These are phyloP conservation scores for Drosera capensis DNA, from an alignment of 148 eudicot genomes.

Conservation along the genomic window DNA sequence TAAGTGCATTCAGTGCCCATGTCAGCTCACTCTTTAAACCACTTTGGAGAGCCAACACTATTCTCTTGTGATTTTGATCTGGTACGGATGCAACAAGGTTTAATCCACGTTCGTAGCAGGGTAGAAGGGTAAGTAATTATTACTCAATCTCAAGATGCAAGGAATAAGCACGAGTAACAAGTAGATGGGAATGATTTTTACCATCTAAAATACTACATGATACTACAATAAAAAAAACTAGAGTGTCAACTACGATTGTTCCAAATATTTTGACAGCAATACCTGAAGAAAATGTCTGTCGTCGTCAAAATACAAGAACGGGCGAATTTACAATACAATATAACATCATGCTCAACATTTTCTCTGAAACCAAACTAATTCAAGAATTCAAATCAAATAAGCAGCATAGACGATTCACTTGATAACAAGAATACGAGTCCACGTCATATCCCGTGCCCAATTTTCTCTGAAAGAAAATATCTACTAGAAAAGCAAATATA, in stretches of 20 bases:
- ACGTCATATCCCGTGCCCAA: not conserved
- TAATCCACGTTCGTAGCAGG: not conserved
- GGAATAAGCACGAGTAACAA: not conserved
- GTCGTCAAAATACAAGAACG: not conserved
- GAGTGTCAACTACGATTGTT: not conserved
- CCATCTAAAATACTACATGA: no score
- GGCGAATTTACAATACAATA: not conserved
- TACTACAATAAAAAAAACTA: no score
- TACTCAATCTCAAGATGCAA: not conserved
- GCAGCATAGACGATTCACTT: not conserved
- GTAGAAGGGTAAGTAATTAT: not conserved
- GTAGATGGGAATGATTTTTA: no score
- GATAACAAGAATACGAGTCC: not conserved
- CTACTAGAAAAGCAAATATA: not conserved
- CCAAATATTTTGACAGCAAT: not conserved
- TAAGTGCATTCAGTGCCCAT: conserved; percentile 86
- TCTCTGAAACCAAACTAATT: conserved; percentile 1
- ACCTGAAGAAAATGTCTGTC: not conserved
- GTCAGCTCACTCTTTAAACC: conserved; percentile 92
- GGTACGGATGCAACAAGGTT: conserved; percentile 6
- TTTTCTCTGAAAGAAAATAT: not conserved
- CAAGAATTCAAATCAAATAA: not conserved
- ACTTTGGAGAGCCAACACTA: conserved; percentile 92
- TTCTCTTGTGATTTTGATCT: conserved; percentile 93
- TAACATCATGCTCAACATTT: no score